These are phyloP conservation scores for Starmerella scarabaei DNA, from an alignment of 805 yeast genomes.

Conservation along the genomic window DNA sequence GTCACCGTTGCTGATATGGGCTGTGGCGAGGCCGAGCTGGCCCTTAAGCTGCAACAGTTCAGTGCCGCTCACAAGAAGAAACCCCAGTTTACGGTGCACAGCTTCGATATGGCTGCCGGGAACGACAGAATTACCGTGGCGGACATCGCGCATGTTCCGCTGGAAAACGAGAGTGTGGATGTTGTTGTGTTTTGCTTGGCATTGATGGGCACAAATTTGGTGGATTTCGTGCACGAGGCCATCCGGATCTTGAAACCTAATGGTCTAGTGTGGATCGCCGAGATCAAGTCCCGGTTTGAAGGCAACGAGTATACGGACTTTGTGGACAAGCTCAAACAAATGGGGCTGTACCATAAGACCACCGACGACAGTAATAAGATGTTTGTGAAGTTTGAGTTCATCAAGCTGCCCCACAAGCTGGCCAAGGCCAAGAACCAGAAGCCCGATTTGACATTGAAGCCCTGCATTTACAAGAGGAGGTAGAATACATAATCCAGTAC, in stretches of 20 bases:
- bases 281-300: conserved; percentile 76
- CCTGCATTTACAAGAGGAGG: conserved; percentile 70
- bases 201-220: conserved; percentile 91
- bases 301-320: conserved; percentile 49
- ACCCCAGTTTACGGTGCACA: conserved; percentile 49
- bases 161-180: conserved; percentile 63
- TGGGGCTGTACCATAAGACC: conserved; percentile 74
- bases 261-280: conserved; percentile 96
- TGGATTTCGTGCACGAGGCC: conserved; percentile 86
- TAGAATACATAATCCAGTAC: conserved; percentile 3
- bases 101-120: conserved; percentile 83
- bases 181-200: conserved; percentile 90
- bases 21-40: conserved; percentile 92
- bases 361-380: conserved; percentile 82
- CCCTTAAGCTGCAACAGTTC: conserved; percentile 30
- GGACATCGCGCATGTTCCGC: conserved; percentile 81
- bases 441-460: conserved; percentile 60
- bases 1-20: conserved; percentile 96
- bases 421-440: conserved; percentile 44
- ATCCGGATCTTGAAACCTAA: conserved; percentile 72
- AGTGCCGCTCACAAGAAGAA: background rate
- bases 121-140: conserved; percentile 92
- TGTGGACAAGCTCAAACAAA: conserved; percentile 55
- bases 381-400: conserved; percentile 91
- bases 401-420: conserved; percentile 45